Conservation (phyloP, 2,329 filamentous ascomycete species). For the Phyllosticta capitalensis region DNA sequence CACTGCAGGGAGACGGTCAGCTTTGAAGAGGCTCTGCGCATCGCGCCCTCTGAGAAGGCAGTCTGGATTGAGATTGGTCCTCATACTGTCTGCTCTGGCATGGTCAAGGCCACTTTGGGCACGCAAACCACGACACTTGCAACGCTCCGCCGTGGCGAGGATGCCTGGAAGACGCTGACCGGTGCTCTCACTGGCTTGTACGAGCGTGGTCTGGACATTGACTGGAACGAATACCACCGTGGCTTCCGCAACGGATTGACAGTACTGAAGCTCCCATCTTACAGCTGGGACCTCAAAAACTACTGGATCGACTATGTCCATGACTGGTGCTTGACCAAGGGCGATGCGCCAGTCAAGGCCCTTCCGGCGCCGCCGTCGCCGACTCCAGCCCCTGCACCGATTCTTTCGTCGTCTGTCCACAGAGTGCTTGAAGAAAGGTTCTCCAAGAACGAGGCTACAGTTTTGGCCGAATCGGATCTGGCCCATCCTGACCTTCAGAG, state of each 20-base stretch:
- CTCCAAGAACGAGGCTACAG: constrained; percentile 15
- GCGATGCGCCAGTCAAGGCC: constrained; percentile 13
- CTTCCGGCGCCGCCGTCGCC: not conserved
- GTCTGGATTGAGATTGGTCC: constrained; percentile 39
- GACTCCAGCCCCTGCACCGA: constrained; percentile 17
- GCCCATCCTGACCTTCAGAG: constrained; percentile 29
- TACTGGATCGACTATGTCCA: constrained; percentile 29
- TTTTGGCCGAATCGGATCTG: constrained; percentile 33
- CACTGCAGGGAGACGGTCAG: constrained; percentile 23
- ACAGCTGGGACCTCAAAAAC: constrained; percentile 25
- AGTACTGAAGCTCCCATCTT: constrained; percentile 44
- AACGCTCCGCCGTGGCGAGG: constrained; percentile 8
- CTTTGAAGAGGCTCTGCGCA: constrained; percentile 32
- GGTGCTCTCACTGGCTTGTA: constrained; percentile 43
- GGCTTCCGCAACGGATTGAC: constrained; percentile 37
- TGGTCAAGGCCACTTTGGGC: constrained; percentile 21
- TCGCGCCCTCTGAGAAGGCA: constrained; percentile 21
- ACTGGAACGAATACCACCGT: constrained; percentile 53
- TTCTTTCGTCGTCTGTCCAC: constrained; percentile 25
- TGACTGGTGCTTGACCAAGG: constrained; percentile 23
- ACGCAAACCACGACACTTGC: constrained; percentile 1
- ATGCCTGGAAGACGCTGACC: constrained; percentile 29
- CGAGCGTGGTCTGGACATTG: constrained; percentile 42
- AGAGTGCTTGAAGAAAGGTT: constrained; percentile 27
- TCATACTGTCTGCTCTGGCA: constrained; percentile 35